phyloP scores from a whole-genome alignment of 2,329 filamentous ascomycete genomes.

The Camptophora hylomeconis region DNA sequence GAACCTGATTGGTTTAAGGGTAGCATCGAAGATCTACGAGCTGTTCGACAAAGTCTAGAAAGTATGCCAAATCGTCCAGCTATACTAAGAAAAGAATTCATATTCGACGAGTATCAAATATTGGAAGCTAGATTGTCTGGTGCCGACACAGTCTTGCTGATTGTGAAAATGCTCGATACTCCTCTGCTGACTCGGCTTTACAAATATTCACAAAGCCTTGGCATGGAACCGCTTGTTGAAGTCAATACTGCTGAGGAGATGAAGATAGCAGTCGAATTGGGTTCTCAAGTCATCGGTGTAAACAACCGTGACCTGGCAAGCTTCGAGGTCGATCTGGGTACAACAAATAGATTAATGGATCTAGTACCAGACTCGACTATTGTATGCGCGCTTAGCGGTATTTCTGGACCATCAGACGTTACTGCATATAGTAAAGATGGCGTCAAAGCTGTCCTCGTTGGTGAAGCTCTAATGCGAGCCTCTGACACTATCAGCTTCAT shows the following conservation, averaged over 20 bases:
- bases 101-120: constrained; percentile 98
- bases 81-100: constrained; percentile 86
- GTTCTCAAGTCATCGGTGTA: constrained; percentile 84
- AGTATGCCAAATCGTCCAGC: constrained; percentile 87
- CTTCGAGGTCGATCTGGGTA: constrained; percentile 91
- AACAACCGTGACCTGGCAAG: constrained; percentile 95
- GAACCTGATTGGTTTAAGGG: constrained; percentile 99
- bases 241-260: constrained; percentile 93
- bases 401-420: constrained; percentile 79
- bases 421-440: constrained; percentile 76
- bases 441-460: constrained; percentile 84
- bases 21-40: constrained; percentile 81
- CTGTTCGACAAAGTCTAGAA: constrained; percentile 76
- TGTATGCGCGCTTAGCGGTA: constrained; percentile 88
- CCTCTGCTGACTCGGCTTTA: constrained; percentile 66
- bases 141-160: constrained; percentile 86
- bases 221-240: constrained; percentile 96
- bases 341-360: constrained; percentile 74
- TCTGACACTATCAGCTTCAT: constrained; percentile 74
- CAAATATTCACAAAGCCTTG: constrained; percentile 73
- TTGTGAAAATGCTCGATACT: constrained; percentile 91
- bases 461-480: constrained; percentile 90
- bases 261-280: constrained; percentile 71
- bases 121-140: constrained; percentile 85
- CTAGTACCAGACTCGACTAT: constrained; percentile 77